Evolutionary conservation across 495 filamentous ascomycete species (phyloP), one percentile per base, ranked within the genome.

Genomic region (Poronia punctata): DNA sequence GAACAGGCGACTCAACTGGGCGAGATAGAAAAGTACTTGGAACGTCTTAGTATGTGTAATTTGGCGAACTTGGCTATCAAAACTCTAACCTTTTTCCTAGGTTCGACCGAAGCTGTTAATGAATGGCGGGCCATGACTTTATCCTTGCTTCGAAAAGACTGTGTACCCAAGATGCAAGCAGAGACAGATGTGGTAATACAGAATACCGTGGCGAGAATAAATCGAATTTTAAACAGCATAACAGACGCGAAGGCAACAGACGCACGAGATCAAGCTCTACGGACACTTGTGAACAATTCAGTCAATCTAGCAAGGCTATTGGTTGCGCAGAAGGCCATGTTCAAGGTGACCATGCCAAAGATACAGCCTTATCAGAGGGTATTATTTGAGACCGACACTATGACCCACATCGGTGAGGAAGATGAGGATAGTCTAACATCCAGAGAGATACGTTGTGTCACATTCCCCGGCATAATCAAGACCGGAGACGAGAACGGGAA

Each of bases 341-440:
- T 79, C 52, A 64, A 49, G 15, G 53, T 76, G 28, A 50, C 52
- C 24, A 75, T 77, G 70, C 71, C 68, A 30, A 59, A 60, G 38
- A 62, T 74, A 19, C 48, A 66, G 29, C 63, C 61, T 2, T 62
- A 73, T 48, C 70, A 76, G 40, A 57, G 48, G 21, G 63, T 55
- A 15, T 50, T 71, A 40, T 77, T 75, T 34, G 70, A 76, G 45
- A 16, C 49, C 8, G 59, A 63, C 37, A 69, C 49, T 3, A 79
- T 79, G 74, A 72, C 76, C 39, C 72, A 76, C 50, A 67, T 76
- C 29, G 68, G 71, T 23, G 74, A 70, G 17, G 74, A 76, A 43
- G 71, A 75, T 35, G 75, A 76, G 40, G 67, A 71, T 5, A 53
- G 49, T 20, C 54, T 66, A 22, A 47, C 59, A 18, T 57, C 54